phyloP scores from a whole-genome alignment of 257 asterid genomes.

The Linaria vulgaris region DNA sequence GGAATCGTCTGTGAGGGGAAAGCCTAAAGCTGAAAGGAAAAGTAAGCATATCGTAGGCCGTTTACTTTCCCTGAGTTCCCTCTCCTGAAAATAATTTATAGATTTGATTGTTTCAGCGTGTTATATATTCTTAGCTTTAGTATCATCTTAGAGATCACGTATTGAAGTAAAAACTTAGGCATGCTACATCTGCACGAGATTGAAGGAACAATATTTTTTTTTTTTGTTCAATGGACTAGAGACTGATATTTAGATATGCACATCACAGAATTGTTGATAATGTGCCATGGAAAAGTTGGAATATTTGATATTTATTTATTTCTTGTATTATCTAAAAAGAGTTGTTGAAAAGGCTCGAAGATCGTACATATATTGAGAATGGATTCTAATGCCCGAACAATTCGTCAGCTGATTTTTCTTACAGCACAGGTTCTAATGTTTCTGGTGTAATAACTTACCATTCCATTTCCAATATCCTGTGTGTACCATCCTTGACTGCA shows the following conservation, averaged over 20 bases:
- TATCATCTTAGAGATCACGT: too few species aligned
- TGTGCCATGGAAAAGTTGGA: neutral
- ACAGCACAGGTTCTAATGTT: neutral
- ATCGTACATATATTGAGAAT: neutral
- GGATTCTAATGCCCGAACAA: neutral
- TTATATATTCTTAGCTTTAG: neutral
- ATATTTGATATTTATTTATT: neutral
- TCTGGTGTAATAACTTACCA: neutral
- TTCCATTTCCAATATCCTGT: too few species aligned
- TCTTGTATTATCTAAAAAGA: neutral
- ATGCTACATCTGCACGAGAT: neutral
- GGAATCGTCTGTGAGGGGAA: slow-evolving; percentile 52
- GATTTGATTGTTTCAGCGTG: neutral
- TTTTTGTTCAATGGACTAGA: neutral
- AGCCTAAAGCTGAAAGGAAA: slow-evolving; percentile 64
- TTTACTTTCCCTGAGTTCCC: slow-evolving; percentile 2
- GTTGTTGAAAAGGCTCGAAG: neutral
- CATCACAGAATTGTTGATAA: neutral
- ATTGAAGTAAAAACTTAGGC: neutral
- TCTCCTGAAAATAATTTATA: neutral
- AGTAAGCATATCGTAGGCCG: slow-evolving; percentile 34
- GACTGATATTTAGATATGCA: neutral
- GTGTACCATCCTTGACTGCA: too few species aligned
- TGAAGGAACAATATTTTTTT: neutral
- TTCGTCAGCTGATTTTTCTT: neutral